These are phyloP conservation scores for Saturnispora bothae DNA, from an alignment of 805 yeast species.

Conservation along the genomic window DNA sequence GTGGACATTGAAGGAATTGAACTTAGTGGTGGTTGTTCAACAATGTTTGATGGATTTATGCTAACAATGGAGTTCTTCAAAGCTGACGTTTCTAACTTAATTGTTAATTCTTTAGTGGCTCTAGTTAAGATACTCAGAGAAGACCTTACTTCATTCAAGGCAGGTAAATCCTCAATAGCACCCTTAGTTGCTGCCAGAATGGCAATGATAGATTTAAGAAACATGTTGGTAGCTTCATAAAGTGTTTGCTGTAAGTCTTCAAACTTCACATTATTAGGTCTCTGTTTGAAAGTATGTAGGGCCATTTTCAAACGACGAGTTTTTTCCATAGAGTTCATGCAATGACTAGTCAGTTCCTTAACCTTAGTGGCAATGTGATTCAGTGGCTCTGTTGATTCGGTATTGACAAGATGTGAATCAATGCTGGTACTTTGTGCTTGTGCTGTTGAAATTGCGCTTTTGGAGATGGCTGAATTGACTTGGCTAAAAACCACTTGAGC, in stretches of 20 bases:
- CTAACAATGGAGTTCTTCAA: constrained; percentile 26
- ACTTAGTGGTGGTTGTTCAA: constrained; percentile 27
- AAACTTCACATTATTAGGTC: constrained; percentile 1
- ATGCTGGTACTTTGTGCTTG: constrained; percentile 15
- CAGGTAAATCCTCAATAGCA: constrained; percentile 72
- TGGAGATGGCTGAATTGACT: constrained; percentile 54
- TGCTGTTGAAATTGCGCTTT: constrained; percentile 49
- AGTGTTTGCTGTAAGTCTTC: constrained; percentile 51
- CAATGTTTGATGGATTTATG: constrained; percentile 13
- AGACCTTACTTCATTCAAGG: constrained; percentile 68
- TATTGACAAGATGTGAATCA: background rate
- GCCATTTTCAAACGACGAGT: constrained; percentile 54
- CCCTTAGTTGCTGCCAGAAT: constrained; percentile 76
- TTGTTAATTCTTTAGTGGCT: constrained; percentile 85
- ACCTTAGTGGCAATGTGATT: constrained; percentile 46
- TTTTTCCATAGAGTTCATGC: constrained; percentile 73
- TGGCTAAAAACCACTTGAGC: constrained; percentile 75
- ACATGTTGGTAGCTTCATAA: constrained; percentile 79
- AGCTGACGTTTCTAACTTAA: constrained; percentile 63
- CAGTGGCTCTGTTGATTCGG: constrained; percentile 8
- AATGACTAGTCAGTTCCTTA: constrained; percentile 66
- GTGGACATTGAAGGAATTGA: constrained; percentile 29
- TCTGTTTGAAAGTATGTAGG: constrained; percentile 37
- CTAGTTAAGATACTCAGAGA: constrained; percentile 74
- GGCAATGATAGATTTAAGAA: constrained; percentile 72